These are phyloP conservation scores for Leccinum broughii DNA, from an alignment of 768 basidiomycete genomes.

Conservation along the genomic window DNA sequence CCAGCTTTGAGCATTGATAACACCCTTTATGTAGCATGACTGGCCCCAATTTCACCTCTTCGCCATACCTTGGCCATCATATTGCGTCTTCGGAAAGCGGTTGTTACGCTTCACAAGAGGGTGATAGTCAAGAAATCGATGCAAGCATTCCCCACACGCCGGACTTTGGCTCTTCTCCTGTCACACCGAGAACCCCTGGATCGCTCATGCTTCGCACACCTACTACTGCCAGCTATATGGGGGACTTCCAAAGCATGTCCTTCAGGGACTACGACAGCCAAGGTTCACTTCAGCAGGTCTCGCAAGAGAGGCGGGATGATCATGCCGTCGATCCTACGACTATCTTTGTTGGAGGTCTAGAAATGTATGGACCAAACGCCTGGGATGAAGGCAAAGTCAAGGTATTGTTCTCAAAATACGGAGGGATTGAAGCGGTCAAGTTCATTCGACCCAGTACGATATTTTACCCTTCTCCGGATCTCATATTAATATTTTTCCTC, in stretches of 20 bases:
- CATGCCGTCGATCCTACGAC: conserved; percentile 62
- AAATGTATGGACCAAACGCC: conserved; percentile 57
- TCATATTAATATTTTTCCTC: not conserved
- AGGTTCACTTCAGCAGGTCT: conserved; percentile 19
- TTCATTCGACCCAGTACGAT: conserved; percentile 63
- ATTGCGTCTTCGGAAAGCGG: conserved; percentile 23
- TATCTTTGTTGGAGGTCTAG: conserved; percentile 77
- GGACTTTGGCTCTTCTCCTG: conserved; percentile 46
- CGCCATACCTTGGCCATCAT: conserved; percentile 13
- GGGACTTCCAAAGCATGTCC: conserved; percentile 34
- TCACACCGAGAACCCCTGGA: conserved; percentile 51
- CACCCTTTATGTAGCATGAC: conserved; percentile 10
- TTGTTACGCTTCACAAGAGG: conserved; percentile 14
- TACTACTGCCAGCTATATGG: conserved; percentile 29
- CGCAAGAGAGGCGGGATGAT: conserved; percentile 30
- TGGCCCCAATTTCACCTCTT: conserved; percentile 11
- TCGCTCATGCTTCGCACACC: conserved; percentile 53
- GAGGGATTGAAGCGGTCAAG: conserved; percentile 62
- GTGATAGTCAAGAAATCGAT: conserved; percentile 40
- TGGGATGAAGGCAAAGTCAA: conserved; percentile 71
- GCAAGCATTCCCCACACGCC: conserved; percentile 42
- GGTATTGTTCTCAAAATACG: conserved; percentile 61
- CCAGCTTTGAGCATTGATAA: conserved; percentile 9
- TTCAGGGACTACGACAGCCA: conserved; percentile 26
- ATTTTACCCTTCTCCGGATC: conserved; percentile 1